A percentile compares a stretch with the other conserved stretches of the same genome.
These are phyloP conservation scores for Reticulascus tulasneorum DNA, from an alignment of 2,329 filamentous ascomycete genomes.

Conservation along the genomic window DNA sequence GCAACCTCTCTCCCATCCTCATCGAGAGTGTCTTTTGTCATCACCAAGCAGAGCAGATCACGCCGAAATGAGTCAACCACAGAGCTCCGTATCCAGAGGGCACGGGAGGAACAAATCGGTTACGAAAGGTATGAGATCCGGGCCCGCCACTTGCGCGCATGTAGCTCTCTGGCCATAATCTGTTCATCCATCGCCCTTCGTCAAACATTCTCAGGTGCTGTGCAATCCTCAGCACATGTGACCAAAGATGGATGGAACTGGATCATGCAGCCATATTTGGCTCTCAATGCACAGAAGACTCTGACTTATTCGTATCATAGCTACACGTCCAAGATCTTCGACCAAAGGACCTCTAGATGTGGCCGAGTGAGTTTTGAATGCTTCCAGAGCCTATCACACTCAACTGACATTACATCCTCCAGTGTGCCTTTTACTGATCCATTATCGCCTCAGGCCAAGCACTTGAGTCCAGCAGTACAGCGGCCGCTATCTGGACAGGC, in stretches of 20 bases:
- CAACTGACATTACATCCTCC: conserved; percentile 15
- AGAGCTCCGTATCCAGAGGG: conserved; percentile 7
- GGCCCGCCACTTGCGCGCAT: background rate
- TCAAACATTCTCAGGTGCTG: background rate
- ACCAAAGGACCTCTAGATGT: conserved; percentile 76
- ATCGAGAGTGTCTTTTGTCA: too few relatives aligned
- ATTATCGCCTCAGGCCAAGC: conserved; percentile 8
- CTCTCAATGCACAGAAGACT: background rate
- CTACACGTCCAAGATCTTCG: conserved; percentile 59
- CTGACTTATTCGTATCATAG: conserved; percentile 24
- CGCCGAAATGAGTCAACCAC: conserved; percentile 10
- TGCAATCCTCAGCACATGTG: background rate
- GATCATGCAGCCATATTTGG: background rate
- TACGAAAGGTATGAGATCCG: conserved; percentile 8
- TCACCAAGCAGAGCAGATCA: too few relatives aligned
- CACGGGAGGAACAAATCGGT: conserved; percentile 12
- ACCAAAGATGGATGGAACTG: background rate
- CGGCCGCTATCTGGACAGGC: conserved; percentile 10
- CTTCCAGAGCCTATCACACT: conserved; percentile 14
- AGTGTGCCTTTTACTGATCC: conserved; percentile 16
- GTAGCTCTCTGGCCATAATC: background rate
- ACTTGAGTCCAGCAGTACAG: conserved; percentile 17
- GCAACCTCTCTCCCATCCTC: too few relatives aligned
- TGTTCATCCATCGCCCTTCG: background rate
- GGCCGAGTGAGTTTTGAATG: conserved; percentile 58